Evolutionary conservation across 768 basidiomycete genomes (phyloP).

Genomic region (Amanita jacksonii): DNA sequence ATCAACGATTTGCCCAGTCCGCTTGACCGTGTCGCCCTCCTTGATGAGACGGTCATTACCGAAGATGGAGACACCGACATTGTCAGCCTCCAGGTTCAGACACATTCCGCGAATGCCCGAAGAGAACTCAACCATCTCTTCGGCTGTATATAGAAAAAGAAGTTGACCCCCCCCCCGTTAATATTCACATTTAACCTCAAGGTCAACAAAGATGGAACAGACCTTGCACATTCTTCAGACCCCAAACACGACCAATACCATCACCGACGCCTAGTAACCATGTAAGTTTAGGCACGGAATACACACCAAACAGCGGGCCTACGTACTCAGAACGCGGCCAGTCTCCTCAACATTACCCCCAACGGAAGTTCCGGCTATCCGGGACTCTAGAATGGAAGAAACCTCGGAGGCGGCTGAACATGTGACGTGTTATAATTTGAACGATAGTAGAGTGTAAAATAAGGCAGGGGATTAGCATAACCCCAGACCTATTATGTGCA

Average conservation of each 20-base stretch:
- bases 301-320: not conserved
- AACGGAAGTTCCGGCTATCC: constrained; percentile 87
- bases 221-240: constrained; percentile 98
- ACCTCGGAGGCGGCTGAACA: constrained; percentile 92
- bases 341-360: constrained; percentile 98
- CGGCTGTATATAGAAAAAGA: constrained; percentile 56
- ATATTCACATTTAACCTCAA: no score
- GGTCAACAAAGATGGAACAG: no score
- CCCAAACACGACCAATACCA: constrained; percentile 99
- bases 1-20: constrained; percentile 99
- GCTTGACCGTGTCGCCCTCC: constrained; percentile 99
- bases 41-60: constrained; percentile 97
- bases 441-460: constrained; percentile 14
- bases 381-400: constrained; percentile 96
- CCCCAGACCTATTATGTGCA: not conserved
- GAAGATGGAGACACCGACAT: constrained; percentile 99
- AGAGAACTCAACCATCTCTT: constrained; percentile 99
- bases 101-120: constrained; percentile 99
- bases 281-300: not conserved
- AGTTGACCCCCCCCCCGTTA: no score
- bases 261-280: constrained; percentile 82
- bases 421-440: constrained; percentile 26
- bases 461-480: constrained; percentile 16
- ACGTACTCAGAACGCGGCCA: constrained; percentile 94
- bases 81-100: constrained; percentile 99